Evolutionary conservation across 2,329 filamentous ascomycete species (phyloP), one percentile per base, ranked within the genome.

Genomic region (Penicillium rolfsii): DNA sequence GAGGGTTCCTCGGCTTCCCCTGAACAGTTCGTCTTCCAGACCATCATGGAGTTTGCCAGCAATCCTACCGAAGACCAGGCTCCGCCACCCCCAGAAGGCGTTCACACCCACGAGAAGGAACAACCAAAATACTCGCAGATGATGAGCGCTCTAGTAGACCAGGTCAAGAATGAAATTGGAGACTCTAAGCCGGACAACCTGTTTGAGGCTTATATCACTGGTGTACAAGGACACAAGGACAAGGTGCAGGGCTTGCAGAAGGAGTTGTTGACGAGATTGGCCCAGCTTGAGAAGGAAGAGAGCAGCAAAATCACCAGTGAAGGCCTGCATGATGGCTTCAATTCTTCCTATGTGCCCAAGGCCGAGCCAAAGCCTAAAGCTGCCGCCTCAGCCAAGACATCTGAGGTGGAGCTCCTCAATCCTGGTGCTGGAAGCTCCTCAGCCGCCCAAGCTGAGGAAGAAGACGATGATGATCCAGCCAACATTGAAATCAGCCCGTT

Each of bases 131-230:
- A 97, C 74, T 95, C 92, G 41, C 92, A 96, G 82, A 99, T 99
- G 95, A 93, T 99, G 90, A 91, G 91, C n/a, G 87, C 89, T n/a
- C 79, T 99, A 70, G 85, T 98, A 22, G 95, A 99, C 71, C 91
- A 96, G 77, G 93, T 98, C 45, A 97, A 97, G 77, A 87, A 91
- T 67, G 87, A 90, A 54, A 83, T 97, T 38, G 91, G 93, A 58
- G 90, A 93, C 73, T 73, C 76, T 22, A 90, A 90, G 77, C 87
- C 89, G 63, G 83, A 85, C 22, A 85, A 89, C 67, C 81, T 91
- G 54, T 93, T 91, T 73, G 82, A 85, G 52, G 89, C 85, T 55
- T 97, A 96, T 81, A 82, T 96, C 30, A 84, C 85, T 52, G 94
- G 95, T 70, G 86, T 98, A 16, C 84, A 87, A 64, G 84, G 83